Base-by-base conservation (phyloP, 2,329 filamentous ascomycete species). In the Aspergillus fructus region DNA sequence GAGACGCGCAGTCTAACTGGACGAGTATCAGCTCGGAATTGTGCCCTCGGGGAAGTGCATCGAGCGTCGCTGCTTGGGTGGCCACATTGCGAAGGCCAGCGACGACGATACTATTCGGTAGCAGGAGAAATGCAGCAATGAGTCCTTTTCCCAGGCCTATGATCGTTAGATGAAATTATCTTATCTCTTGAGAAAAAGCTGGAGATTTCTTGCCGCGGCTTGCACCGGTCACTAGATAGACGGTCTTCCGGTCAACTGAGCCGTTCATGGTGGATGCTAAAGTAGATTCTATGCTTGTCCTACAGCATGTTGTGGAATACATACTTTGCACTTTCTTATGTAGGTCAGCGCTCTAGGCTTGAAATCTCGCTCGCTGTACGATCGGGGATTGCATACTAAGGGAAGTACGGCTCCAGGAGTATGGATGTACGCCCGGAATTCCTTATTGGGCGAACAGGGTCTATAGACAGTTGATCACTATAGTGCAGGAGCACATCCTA, bases 211-310 rank as follows among this genome's bases (percentile, higher is more conserved):
- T 17, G 43, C 49, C 49, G 3, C 49, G 37, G n/a, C 49, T 52
- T 6, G 49, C 49, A 17, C 49, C 49, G 39, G 49, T 52, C 39
- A 52, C 49, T 17, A 52, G 40, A 27, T 52, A 52, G 39, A 21
- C 40, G 1, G 49, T 34, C 40, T 52, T 52, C 6, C 49, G 39
- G 6, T 30, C 49, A 15, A 39, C 15, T 37, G 33, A n/a, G 4
- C 12, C 33, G 5, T 37, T 37, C 33, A 15, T 37, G 33, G 33
- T 37, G 33, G 33, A 37, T 37, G 15, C 3, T 27, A 15, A 3
- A 15, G 4, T 11, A 37, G 9, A 15, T 9, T 27, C 24, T 27
- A 27, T 1, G 2, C 24, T 27, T 27, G 8, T 27, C 24, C 2
- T 27, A 27, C 24, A 27, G 24, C 7, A 9, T 27, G 7, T 9